Evolutionary conservation across 164 flowering plant genomes (phyloP).

Genomic region (Vitis amurensis): DNA sequence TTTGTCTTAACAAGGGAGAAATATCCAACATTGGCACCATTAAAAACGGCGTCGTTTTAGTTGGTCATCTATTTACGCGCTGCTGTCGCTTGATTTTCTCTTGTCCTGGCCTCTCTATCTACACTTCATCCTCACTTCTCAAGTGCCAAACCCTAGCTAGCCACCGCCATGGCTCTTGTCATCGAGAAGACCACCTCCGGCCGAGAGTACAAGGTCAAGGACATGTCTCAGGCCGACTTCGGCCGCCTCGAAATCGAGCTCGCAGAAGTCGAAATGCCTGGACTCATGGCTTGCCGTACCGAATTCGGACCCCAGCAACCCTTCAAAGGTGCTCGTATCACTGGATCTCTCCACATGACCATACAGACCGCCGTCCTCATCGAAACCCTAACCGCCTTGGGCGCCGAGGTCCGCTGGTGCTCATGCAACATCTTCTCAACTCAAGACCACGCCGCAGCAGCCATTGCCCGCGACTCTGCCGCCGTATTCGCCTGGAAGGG

Average conservation of each 20-base stretch:
- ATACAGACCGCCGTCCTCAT: slow-evolving; percentile 77
- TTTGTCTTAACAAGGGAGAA: too few relatives aligned
- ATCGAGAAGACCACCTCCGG: slow-evolving; percentile 66
- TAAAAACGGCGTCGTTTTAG: too few relatives aligned
- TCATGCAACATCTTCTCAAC: slow-evolving; percentile 84
- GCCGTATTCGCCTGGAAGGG: slow-evolving; percentile 87
- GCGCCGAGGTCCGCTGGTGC: slow-evolving; percentile 84
- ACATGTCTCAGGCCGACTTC: slow-evolving; percentile 78
- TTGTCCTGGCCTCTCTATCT: too few relatives aligned
- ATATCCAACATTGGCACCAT: too few relatives aligned
- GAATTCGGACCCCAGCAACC: slow-evolving; percentile 75
- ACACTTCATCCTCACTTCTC: too few relatives aligned
- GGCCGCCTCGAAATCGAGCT: slow-evolving; percentile 78
- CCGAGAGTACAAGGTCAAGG: slow-evolving; percentile 83
- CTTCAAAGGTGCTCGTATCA: slow-evolving; percentile 69
- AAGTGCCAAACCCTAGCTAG: too few relatives aligned
- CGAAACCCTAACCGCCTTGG: slow-evolving; percentile 70
- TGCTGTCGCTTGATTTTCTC: too few relatives aligned
- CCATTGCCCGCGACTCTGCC: slow-evolving; percentile 69
- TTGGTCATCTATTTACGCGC: too few relatives aligned
- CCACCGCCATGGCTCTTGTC: slow-evolving; percentile 36
- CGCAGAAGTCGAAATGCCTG: slow-evolving; percentile 84
- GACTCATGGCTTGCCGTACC: slow-evolving; percentile 63
- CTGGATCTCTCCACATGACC: slow-evolving; percentile 85
- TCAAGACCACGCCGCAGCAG: slow-evolving; percentile 84